A percentile compares a stretch with the other conserved stretches of the same genome.
Evolutionary conservation across 1,139 yeast genomes (phyloP).

Genomic region (Yamadazyma aaseri): DNA sequence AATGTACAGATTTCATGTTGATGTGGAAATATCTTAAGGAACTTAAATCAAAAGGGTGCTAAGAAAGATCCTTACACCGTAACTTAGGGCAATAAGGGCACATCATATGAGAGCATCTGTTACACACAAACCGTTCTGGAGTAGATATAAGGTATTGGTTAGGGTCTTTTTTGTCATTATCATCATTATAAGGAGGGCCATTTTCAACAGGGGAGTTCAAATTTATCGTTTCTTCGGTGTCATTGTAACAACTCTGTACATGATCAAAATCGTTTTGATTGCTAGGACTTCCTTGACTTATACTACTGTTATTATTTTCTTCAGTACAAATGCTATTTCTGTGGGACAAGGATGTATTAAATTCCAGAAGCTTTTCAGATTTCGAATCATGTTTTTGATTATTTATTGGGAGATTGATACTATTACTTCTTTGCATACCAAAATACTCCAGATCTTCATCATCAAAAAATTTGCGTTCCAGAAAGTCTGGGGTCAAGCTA

Average conservation of each 20-base stretch:
- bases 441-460: background rate
- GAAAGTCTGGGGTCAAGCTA: conserved; percentile 9
- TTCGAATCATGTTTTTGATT: conserved; percentile 4
- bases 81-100: conserved; percentile 52
- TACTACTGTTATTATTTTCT: background rate
- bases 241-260: background rate
- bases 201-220: background rate
- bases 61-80: conserved; percentile 31
- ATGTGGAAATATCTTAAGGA: too few relatives aligned
- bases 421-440: conserved; percentile 2
- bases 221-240: background rate
- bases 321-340: conserved; percentile 1
- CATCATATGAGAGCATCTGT: conserved; percentile 52
- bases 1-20: too few relatives aligned
- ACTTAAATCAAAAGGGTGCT: too few relatives aligned
- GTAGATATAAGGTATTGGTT: conserved; percentile 8
- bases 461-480: conserved; percentile 2
- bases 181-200: conserved; percentile 1
- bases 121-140: conserved; percentile 39
- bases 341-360: background rate
- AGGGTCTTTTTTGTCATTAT: conserved; percentile 3
- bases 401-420: conserved; percentile 2
- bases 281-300: background rate
- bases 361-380: conserved; percentile 4
- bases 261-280: background rate